A percentile compares a stretch with the other conserved stretches of the same genome.
Conservation (phyloP, 2,329 filamentous ascomycete species). For the Pseudofabraea citricarpa region DNA sequence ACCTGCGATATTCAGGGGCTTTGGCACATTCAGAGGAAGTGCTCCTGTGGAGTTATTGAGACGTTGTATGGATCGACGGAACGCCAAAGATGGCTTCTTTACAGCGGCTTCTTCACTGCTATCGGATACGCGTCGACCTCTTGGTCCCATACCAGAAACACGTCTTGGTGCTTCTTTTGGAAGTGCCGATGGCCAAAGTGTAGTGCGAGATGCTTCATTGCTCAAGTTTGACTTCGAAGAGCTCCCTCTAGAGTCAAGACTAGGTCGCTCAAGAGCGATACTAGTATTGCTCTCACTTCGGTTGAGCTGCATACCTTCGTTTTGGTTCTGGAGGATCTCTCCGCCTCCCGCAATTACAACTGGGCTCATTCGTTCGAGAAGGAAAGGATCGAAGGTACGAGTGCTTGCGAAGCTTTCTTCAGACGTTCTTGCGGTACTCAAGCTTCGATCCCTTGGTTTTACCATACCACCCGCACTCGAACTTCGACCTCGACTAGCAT, state of each 20-base stretch:
- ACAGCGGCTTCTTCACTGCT: conserved; percentile 52
- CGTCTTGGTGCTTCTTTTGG: conserved; percentile 30
- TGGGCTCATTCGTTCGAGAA: conserved; percentile 58
- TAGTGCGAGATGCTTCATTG: conserved; percentile 35
- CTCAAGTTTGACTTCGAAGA: conserved; percentile 18
- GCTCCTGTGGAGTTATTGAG: conserved; percentile 39
- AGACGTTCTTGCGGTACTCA: conserved; percentile 31
- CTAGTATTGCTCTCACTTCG: conserved; percentile 48
- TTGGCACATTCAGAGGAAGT: conserved; percentile 41
- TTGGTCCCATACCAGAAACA: conserved; percentile 11
- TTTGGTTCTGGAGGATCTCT: conserved; percentile 55
- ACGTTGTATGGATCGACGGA: conserved; percentile 50
- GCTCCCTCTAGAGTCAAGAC: conserved; percentile 35
- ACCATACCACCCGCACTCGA: conserved; percentile 47
- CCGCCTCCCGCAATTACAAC: conserved; percentile 61
- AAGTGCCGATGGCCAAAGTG: conserved; percentile 50
- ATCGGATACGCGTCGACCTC: conserved; percentile 39
- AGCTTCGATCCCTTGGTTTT: conserved; percentile 33
- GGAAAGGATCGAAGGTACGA: conserved; percentile 47
- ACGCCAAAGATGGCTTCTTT: conserved; percentile 45
- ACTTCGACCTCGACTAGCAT: conserved; percentile 58
- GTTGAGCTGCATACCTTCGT: conserved; percentile 43
- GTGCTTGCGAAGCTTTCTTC: conserved; percentile 45
- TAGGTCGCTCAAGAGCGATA: conserved; percentile 34
- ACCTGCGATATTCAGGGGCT: conserved; percentile 42